A percentile compares a stretch with the other conserved stretches of the same genome.
Evolutionary conservation across 306 rosid genomes (phyloP).

Genomic region (Acacia acuminata): DNA sequence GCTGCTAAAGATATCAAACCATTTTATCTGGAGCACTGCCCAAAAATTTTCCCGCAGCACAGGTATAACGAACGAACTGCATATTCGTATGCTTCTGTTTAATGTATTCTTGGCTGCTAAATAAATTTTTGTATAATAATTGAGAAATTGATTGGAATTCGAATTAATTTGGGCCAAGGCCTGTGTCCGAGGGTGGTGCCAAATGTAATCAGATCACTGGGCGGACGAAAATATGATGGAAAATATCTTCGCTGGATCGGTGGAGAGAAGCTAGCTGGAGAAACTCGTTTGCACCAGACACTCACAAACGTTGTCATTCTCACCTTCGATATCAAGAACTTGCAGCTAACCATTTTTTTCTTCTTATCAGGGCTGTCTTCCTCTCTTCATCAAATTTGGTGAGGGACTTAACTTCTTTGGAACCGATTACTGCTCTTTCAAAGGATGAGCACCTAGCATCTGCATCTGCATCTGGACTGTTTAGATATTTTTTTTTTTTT

Average conservation of each 20-base stretch:
- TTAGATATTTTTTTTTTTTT: too few species aligned
- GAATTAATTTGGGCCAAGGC: neutral
- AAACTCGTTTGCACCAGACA: constrained; percentile 52
- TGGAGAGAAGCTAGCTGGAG: constrained; percentile 49
- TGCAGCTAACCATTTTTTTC: constrained; percentile 52
- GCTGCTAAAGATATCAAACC: constrained; percentile 59
- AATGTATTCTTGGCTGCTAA: neutral
- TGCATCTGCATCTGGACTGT: too few species aligned
- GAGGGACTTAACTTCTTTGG: too few species aligned
- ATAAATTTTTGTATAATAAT: neutral
- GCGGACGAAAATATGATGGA: constrained; percentile 79
- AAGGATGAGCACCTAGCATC: too few species aligned
- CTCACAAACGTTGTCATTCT: constrained; percentile 71
- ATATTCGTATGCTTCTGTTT: neutral
- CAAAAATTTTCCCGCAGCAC: constrained; percentile 57
- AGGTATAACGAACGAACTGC: neutral
- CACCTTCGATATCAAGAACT: constrained; percentile 53
- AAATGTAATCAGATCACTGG: constrained; percentile 17
- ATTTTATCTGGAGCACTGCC: constrained; percentile 53
- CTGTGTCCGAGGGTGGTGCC: neutral
- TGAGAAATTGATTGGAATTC: neutral
- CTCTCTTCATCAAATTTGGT: neutral
- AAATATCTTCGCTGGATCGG: constrained; percentile 55
- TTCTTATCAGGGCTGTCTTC: constrained; percentile 7
- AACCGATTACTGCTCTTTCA: too few species aligned